Evolutionary conservation across 2,329 filamentous ascomycete species (phyloP).

Genomic region (Thielaviopsis punctulata): DNA sequence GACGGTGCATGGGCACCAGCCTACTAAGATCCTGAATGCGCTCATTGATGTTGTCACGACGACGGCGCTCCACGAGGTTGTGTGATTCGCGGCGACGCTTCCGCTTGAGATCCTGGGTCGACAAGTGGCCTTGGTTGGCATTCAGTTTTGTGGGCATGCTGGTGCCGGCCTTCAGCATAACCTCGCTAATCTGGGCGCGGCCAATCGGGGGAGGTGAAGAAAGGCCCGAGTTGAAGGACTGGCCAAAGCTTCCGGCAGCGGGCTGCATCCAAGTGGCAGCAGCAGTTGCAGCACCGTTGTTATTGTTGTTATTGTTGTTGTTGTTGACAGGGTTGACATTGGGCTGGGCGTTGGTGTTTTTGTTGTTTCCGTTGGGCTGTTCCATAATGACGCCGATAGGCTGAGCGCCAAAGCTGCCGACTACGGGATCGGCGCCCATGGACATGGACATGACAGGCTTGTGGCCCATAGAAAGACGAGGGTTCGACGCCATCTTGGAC

Average conservation of each 20-base stretch:
- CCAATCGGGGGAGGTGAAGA: conserved; percentile 60
- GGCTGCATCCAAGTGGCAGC: conserved; percentile 23
- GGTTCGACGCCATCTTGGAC: neutral
- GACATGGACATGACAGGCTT: conserved; percentile 17
- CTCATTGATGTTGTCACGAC: conserved; percentile 96
- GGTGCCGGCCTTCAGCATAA: conserved; percentile 71
- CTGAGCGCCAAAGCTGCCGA: conserved; percentile 54
- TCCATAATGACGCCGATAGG: conserved; percentile 49
- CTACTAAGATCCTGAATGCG: conserved; percentile 92
- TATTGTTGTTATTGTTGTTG: conserved; percentile 1
- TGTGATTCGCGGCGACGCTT: conserved; percentile 84
- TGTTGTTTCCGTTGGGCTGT: neutral
- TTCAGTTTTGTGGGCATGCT: conserved; percentile 81
- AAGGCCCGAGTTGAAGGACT: conserved; percentile 77
- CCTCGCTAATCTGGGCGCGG: conserved; percentile 68
- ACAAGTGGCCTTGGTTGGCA: conserved; percentile 27
- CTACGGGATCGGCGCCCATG: conserved; percentile 18
- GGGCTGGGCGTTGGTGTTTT: neutral
- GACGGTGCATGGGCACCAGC: conserved; percentile 74
- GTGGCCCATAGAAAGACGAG: conserved; percentile 18
- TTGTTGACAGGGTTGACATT: neutral
- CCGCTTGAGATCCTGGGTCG: conserved; percentile 85
- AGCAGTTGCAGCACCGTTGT: neutral
- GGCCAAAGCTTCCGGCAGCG: conserved; percentile 66
- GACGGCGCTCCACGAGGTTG: conserved; percentile 85